Evolutionary conservation across 139 green algal genomes (phyloP).

Genomic region (Chlorella sp.): DNA sequence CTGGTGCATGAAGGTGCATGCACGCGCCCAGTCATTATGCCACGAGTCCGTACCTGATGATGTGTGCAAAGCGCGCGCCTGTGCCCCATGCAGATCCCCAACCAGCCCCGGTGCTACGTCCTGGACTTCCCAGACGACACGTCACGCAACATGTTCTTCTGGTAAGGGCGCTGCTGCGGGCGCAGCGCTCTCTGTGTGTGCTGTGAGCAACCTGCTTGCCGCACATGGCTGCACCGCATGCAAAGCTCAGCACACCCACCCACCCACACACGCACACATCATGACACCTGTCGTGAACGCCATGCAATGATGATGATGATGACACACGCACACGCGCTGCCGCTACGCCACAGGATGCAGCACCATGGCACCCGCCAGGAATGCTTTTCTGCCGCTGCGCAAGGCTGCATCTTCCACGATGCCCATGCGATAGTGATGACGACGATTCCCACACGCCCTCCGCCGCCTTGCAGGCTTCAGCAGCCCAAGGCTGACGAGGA

Average conservation of each 20-base stretch:
- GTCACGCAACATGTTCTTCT: constrained; percentile 27
- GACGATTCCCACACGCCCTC: not conserved
- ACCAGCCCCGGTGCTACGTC: constrained; percentile 7
- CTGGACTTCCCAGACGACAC: constrained; percentile 22
- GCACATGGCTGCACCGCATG: no score
- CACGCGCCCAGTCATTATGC: not conserved
- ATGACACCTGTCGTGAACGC: no score
- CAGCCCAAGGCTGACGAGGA: constrained; percentile 4
- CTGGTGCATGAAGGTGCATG: not conserved
- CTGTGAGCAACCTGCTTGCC: no score
- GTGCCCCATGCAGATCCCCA: constrained; percentile 17
- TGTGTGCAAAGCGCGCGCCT: not conserved
- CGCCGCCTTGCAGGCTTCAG: constrained; percentile 8
- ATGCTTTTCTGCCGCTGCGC: not conserved
- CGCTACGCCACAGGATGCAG: no score
- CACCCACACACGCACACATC: no score
- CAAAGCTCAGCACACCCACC: no score
- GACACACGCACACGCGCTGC: no score
- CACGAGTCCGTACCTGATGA: not conserved
- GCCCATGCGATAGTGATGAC: not conserved
- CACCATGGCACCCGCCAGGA: no score
- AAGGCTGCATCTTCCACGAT: not conserved
- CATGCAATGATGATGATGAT: no score
- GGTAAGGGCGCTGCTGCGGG: no score
- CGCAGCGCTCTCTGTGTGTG: no score